phyloP scores from a whole-genome alignment of 306 rosid species.

The Arachis hypogaea region DNA sequence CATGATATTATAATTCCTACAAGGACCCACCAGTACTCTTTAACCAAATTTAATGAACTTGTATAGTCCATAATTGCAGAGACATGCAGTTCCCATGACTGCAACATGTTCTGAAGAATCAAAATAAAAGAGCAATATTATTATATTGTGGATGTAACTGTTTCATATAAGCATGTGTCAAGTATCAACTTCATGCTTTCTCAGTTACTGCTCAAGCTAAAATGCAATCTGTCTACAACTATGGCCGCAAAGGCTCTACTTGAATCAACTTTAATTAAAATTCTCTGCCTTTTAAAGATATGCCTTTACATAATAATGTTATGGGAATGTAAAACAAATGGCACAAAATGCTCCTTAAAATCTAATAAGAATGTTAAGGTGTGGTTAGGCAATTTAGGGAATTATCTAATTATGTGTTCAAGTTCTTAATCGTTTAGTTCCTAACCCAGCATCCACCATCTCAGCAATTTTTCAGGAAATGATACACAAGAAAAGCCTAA shows the following conservation, averaged over 20 bases:
- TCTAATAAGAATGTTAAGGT: too few relatives aligned
- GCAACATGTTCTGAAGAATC: constrained; percentile 49
- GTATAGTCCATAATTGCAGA: constrained; percentile 41
- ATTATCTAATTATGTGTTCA: constrained; percentile 11
- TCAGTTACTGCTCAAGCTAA: constrained; percentile 26
- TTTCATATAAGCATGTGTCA: constrained; percentile 32
- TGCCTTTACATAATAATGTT: constrained; percentile 14
- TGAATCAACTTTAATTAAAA: constrained; percentile 24
- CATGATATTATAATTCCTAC: constrained; percentile 55
- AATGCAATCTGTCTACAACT: constrained; percentile 21
- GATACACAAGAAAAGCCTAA: constrained; percentile 6
- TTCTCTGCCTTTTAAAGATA: constrained; percentile 7
- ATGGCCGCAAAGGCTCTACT: constrained; percentile 18
- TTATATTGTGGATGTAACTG: constrained; percentile 19
- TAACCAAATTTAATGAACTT: constrained; percentile 46
- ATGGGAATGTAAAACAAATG: constrained; percentile 17
- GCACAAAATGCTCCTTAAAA: background rate
- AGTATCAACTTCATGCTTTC: constrained; percentile 21
- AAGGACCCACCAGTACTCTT: constrained; percentile 58
- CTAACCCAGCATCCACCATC: constrained; percentile 17
- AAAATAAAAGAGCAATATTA: constrained; percentile 34
- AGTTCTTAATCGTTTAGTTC: background rate
- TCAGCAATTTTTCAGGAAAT: constrained; percentile 14
- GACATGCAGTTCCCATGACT: constrained; percentile 37
- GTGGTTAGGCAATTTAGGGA: too few relatives aligned